These are phyloP conservation scores for Leccinum longicurvipes DNA, from an alignment of 768 basidiomycete species.

Conservation along the genomic window DNA sequence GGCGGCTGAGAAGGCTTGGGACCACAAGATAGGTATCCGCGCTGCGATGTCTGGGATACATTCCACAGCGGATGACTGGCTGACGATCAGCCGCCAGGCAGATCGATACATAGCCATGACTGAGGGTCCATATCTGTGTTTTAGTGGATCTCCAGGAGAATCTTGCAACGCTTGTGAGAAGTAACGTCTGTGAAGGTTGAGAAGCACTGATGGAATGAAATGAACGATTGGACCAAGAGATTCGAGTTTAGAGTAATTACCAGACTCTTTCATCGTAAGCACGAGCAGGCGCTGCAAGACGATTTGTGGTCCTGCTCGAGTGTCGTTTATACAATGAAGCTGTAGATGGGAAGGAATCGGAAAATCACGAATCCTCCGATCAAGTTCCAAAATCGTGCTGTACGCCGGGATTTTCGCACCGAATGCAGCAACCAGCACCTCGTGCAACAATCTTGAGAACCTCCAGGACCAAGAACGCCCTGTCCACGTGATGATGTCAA, in stretches of 20 bases:
- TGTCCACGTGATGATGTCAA: slow-evolving; percentile 22
- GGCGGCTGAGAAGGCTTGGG: slow-evolving; percentile 59
- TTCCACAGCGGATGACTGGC: slow-evolving; percentile 42
- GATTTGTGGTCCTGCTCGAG: slow-evolving; percentile 15
- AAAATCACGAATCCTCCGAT: slow-evolving; percentile 60
- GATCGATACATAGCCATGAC: slow-evolving; percentile 72
- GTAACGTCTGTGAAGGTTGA: slow-evolving; percentile 66
- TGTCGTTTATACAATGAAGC: slow-evolving; percentile 26
- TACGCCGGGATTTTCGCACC: slow-evolving; percentile 53
- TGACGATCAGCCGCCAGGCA: slow-evolving; percentile 61
- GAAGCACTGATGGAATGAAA: slow-evolving; percentile 40
- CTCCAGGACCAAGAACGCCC: slow-evolving; percentile 56
- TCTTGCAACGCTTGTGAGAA: slow-evolving; percentile 67
- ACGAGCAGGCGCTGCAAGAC: slow-evolving; percentile 43
- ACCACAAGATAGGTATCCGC: slow-evolving; percentile 58
- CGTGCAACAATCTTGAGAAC: slow-evolving; percentile 51
- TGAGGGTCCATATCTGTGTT: slow-evolving; percentile 64
- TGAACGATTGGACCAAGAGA: background rate
- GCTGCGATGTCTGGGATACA: slow-evolving; percentile 39
- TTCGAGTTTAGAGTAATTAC: slow-evolving; percentile 29
- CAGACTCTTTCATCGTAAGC: slow-evolving; percentile 47
- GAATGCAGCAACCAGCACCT: slow-evolving; percentile 48
- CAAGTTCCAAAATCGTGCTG: slow-evolving; percentile 50
- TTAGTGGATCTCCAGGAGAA: slow-evolving; percentile 50
- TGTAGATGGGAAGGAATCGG: slow-evolving; percentile 47